Percentiles rank a stretch among this genome's conserved stretches.
These are phyloP conservation scores for Pelargonium cotyledonis DNA, from an alignment of 441 rosid genomes.

Conservation along the genomic window DNA sequence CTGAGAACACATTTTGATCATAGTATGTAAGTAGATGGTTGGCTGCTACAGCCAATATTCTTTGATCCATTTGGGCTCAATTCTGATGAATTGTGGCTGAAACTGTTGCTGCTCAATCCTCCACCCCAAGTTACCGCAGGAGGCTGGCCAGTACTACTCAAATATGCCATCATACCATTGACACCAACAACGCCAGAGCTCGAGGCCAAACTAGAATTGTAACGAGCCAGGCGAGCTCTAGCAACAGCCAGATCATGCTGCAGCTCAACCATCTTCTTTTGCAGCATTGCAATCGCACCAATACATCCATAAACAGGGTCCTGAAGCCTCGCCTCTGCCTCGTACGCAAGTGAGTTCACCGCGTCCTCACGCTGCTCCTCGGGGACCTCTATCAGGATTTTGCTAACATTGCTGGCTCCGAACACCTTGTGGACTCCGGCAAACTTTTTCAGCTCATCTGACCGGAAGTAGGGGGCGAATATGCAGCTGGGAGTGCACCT, in stretches of 20 bases:
- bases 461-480: slow-evolving; percentile 75
- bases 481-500: slow-evolving; percentile 69
- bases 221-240: slow-evolving; percentile 56
- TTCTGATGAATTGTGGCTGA: slow-evolving; percentile 38
- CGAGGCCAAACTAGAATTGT: slow-evolving; percentile 25
- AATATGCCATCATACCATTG: slow-evolving; percentile 10
- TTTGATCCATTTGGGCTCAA: slow-evolving; percentile 31
- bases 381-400: slow-evolving; percentile 70
- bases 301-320: slow-evolving; percentile 94
- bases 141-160: slow-evolving; percentile 25
- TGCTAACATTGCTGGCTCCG: slow-evolving; percentile 93
- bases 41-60: slow-evolving; percentile 17
- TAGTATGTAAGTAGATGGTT: slow-evolving; percentile 33
- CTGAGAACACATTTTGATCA: slow-evolving; percentile 9
- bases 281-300: slow-evolving; percentile 75
- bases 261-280: slow-evolving; percentile 66
- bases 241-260: slow-evolving; percentile 78
- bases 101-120: slow-evolving; percentile 37
- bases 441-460: slow-evolving; percentile 60
- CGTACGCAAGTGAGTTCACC: slow-evolving; percentile 72
- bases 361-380: slow-evolving; percentile 88
- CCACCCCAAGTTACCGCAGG: slow-evolving; percentile 16
- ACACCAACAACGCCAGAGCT: slow-evolving; percentile 14
- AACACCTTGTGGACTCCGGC: slow-evolving; percentile 85
- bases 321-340: slow-evolving; percentile 80